phyloP scores from a whole-genome alignment of 2,329 filamentous ascomycete genomes.

The Fusarium irregulare region DNA sequence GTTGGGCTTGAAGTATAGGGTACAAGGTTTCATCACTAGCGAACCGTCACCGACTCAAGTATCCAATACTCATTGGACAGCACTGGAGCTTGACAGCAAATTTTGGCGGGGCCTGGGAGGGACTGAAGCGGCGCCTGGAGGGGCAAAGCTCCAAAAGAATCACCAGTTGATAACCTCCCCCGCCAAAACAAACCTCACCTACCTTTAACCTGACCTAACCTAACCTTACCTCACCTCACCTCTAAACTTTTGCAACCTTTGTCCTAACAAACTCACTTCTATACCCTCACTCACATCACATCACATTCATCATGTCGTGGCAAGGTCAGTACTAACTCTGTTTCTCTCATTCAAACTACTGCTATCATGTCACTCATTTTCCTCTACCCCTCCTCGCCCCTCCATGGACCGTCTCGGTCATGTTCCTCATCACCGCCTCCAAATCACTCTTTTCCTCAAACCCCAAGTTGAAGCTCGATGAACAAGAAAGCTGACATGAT shows the following conservation, averaged over 20 bases:
- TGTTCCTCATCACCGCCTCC: slow-evolving; percentile 40
- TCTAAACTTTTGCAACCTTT: slow-evolving; percentile 27
- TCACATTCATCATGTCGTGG: slow-evolving; percentile 72
- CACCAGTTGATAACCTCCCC: slow-evolving; percentile 39
- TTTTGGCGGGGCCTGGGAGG: slow-evolving; percentile 41
- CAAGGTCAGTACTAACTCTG: slow-evolving; percentile 66
- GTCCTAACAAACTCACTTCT: slow-evolving; percentile 15
- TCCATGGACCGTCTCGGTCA: slow-evolving; percentile 18
- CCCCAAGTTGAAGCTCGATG: background rate
- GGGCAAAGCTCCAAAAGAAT: slow-evolving; percentile 42
- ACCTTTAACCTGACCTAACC: background rate
- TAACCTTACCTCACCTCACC: background rate
- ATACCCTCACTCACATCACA: slow-evolving; percentile 29
- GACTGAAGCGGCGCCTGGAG: slow-evolving; percentile 34
- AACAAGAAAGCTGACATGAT: slow-evolving; percentile 31
- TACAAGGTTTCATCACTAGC: slow-evolving; percentile 15
- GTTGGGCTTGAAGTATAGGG: slow-evolving; percentile 20
- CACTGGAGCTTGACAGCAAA: slow-evolving; percentile 25
- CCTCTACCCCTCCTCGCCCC: slow-evolving; percentile 33
- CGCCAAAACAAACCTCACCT: slow-evolving; percentile 33
- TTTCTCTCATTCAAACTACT: slow-evolving; percentile 11
- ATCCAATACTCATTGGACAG: slow-evolving; percentile 32
- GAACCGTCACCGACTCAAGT: slow-evolving; percentile 14
- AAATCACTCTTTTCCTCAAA: slow-evolving; percentile 45
- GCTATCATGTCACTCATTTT: slow-evolving; percentile 8